Evolutionary conservation across 2,329 filamentous ascomycete genomes (phyloP).

Genomic region (Aspergillus sp.): DNA sequence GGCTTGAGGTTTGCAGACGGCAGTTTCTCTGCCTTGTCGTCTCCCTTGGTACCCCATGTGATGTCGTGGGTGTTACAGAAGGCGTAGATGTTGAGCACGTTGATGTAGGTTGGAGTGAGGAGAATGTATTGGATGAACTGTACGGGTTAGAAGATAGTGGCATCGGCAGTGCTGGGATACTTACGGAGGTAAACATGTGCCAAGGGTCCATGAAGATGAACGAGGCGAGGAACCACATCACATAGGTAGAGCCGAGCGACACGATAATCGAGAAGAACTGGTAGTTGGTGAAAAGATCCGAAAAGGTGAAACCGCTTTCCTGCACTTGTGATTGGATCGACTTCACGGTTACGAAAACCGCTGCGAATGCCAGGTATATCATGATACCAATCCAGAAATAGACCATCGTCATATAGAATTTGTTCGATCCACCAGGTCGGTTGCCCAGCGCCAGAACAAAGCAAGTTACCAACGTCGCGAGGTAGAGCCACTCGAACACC

Average conservation of each 20-base stretch:
- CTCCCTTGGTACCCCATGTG: slow-evolving; percentile 96
- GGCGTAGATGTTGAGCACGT: slow-evolving; percentile 97
- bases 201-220: slow-evolving; percentile 96
- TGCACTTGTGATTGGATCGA: slow-evolving; percentile 74
- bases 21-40: slow-evolving; percentile 91
- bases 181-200: slow-evolving; percentile 89
- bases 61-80: slow-evolving; percentile 99
- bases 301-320: slow-evolving; percentile 65
- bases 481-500: slow-evolving; percentile 94
- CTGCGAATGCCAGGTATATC: slow-evolving; percentile 92
- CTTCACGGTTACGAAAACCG: slow-evolving; percentile 87
- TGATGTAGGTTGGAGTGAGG: slow-evolving; percentile 94
- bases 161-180: slow-evolving; percentile 21
- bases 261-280: slow-evolving; percentile 94
- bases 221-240: slow-evolving; percentile 88
- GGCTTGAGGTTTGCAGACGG: slow-evolving; percentile 87
- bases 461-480: slow-evolving; percentile 86
- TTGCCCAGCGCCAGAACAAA: slow-evolving; percentile 95
- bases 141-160: slow-evolving; percentile 1
- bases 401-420: slow-evolving; percentile 95
- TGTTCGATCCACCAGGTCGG: slow-evolving; percentile 88
- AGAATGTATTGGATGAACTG: slow-evolving; percentile 89
- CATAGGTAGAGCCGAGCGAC: slow-evolving; percentile 86
- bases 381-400: slow-evolving; percentile 97
- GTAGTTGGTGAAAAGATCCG: slow-evolving; percentile 77